Conservation (phyloP, 805 yeast species). For the Lachancea dasiensis region DNA sequence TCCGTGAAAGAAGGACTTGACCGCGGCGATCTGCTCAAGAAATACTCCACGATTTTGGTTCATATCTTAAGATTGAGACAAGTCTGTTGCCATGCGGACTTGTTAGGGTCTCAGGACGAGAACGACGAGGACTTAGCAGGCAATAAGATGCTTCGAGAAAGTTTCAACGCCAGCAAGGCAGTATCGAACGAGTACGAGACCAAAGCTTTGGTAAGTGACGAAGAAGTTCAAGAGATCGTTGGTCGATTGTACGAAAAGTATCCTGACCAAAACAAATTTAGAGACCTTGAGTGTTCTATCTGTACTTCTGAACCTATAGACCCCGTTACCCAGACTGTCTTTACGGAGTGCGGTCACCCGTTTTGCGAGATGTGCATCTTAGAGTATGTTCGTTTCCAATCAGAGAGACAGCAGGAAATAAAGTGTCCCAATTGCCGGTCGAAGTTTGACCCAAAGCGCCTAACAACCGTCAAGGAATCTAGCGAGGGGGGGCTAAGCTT, state of each 20-base stretch:
- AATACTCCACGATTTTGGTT: conserved; percentile 73
- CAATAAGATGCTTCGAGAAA: conserved; percentile 6
- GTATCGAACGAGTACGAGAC: conserved; percentile 1
- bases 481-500: conserved; percentile 12
- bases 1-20: conserved; percentile 55
- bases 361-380: conserved; percentile 69
- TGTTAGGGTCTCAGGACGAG: conserved; percentile 48
- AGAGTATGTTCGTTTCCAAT: conserved; percentile 70
- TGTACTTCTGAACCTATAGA: conserved; percentile 68
- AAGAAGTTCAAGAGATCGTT: conserved; percentile 8
- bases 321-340: conserved; percentile 42
- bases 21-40: conserved; percentile 62
- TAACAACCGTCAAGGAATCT: conserved; percentile 26
- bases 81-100: conserved; percentile 75
- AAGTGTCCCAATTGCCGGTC: conserved; percentile 76
- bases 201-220: conserved; percentile 4
- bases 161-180: not conserved
- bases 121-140: conserved; percentile 41
- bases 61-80: conserved; percentile 82
- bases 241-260: conserved; percentile 20
- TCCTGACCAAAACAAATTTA: conserved; percentile 27
- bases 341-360: conserved; percentile 76
- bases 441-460: conserved; percentile 45
- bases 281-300: conserved; percentile 70
- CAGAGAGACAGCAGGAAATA: conserved; percentile 37